Percentiles rank a stretch among this genome's conserved stretches.
Conservation (phyloP, 2,329 filamentous ascomycete species). For the Fusarium nematophilum region DNA sequence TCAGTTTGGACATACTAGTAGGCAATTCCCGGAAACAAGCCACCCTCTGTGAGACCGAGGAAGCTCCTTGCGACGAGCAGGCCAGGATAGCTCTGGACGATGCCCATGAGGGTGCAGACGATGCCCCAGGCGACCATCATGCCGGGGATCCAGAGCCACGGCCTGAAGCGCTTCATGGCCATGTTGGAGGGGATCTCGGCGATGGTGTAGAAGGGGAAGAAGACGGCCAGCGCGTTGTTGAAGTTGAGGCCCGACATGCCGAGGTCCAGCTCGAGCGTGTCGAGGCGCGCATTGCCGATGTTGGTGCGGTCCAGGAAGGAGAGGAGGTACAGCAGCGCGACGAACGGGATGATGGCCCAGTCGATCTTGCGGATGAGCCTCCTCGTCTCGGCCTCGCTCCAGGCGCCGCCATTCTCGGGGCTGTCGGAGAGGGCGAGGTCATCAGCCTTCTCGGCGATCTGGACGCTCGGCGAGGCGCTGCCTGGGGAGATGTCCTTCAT, state of each 20-base stretch:
- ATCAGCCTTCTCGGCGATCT: no score
- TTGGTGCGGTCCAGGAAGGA: conserved; percentile 48
- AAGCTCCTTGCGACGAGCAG: conserved; percentile 57
- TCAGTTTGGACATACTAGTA: neutral
- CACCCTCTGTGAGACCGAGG: conserved; percentile 59
- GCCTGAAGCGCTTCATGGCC: conserved; percentile 53
- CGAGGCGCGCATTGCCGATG: conserved; percentile 71
- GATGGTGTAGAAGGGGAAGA: conserved; percentile 52
- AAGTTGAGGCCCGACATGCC: conserved; percentile 67
- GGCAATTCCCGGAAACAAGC: conserved; percentile 54
- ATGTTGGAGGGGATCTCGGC: conserved; percentile 57
- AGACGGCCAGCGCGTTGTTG: conserved; percentile 54
- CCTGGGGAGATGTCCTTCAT: no score
- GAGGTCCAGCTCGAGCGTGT: conserved; percentile 71
- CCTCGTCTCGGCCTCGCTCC: no score
- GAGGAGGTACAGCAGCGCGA: conserved; percentile 69
- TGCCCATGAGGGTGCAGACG: conserved; percentile 59
- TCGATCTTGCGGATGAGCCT: conserved; percentile 69
- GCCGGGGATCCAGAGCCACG: conserved; percentile 45
- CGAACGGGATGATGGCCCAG: conserved; percentile 69
- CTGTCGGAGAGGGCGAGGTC: no score
- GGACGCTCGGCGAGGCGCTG: no score
- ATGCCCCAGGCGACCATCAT: conserved; percentile 55
- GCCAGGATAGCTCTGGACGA: conserved; percentile 48
- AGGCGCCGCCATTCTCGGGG: no score